Base-by-base conservation (phyloP, 805 yeast species). In the Debaryomyces castellii region DNA sequence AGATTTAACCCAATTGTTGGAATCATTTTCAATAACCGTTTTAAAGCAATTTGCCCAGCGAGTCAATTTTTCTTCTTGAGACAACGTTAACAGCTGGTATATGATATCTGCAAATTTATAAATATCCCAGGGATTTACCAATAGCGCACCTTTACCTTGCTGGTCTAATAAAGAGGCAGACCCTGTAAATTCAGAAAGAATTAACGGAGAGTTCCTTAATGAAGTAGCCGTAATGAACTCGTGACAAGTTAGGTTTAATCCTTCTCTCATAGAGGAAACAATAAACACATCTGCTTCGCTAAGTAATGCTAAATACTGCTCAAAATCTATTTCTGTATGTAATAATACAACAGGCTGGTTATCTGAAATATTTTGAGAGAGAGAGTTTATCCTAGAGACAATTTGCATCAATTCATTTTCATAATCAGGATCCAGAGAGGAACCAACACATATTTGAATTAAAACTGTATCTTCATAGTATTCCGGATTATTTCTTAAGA, bases 231-330 rank as follows among this genome's bases (percentile, higher is more conserved):
- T 85, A 35, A 90, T 78, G 62, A 86, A 94, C 63, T 94, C 99
- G 60, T 94, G 99, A 55, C 97, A 92, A 0, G 98, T 91, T 59
- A 94, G 74, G 57, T 94, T 94, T 90, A 94, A 87, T 21, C 99
- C 99, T 64, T 94, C 99, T 60, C 99, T 83, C 75, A 92, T 79
- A 1, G 96, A 87, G 8, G 95, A 83, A 1, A 92, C 97, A 37
- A 87, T 82, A 58, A 94, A 94, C 1, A 82, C 74, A 53, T 89
- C 95, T 1, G 98, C 96, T 60, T 90, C 97, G 30, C 82, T 71
- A 39, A 87, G 77, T 41, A 94, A 69, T 0, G 96, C 98, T 47
- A 94, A 64, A 60, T 94, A 94, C 65, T 94, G 98, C 45, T 82
- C 86, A 60, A 88, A 92, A 32, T 83, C 91, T 44, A 94, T 80